These are phyloP conservation scores for Sedum album DNA, from an alignment of 164 flowering plant genomes.

Conservation along the genomic window DNA sequence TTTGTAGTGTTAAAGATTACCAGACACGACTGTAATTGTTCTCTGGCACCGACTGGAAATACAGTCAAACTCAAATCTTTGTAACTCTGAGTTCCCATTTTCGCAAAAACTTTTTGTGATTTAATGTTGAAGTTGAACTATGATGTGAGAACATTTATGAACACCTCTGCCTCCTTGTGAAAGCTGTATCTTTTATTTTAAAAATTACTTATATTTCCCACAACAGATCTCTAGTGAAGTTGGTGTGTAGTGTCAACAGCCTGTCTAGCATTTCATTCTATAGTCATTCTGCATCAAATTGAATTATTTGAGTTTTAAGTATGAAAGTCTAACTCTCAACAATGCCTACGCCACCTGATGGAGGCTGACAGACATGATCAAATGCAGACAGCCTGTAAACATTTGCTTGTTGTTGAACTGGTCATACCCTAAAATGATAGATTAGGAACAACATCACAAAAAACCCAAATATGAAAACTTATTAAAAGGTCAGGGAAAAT, in stretches of 20 bases:
- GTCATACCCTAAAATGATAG: too few relatives aligned
- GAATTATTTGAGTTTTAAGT: background rate
- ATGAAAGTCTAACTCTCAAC: background rate
- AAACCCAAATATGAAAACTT: background rate
- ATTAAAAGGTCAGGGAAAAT: background rate
- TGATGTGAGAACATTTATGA: conserved; percentile 7
- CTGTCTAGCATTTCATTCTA: background rate
- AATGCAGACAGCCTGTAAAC: background rate
- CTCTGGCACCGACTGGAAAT: background rate
- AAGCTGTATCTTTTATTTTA: background rate
- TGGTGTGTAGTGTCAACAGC: background rate
- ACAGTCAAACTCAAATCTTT: background rate
- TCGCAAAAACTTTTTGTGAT: background rate
- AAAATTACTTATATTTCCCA: background rate
- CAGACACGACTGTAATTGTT: background rate
- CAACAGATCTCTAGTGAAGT: background rate
- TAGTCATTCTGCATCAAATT: background rate
- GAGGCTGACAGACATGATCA: background rate
- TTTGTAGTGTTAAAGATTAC: too few relatives aligned
- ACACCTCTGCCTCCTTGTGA: background rate
- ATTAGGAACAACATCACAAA: background rate
- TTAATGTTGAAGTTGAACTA: background rate
- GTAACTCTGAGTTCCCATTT: background rate
- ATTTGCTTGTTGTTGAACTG: background rate
- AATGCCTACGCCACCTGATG: background rate